phyloP scores from a whole-genome alignment of 768 basidiomycete genomes.

The Gymnopilus dilepis region DNA sequence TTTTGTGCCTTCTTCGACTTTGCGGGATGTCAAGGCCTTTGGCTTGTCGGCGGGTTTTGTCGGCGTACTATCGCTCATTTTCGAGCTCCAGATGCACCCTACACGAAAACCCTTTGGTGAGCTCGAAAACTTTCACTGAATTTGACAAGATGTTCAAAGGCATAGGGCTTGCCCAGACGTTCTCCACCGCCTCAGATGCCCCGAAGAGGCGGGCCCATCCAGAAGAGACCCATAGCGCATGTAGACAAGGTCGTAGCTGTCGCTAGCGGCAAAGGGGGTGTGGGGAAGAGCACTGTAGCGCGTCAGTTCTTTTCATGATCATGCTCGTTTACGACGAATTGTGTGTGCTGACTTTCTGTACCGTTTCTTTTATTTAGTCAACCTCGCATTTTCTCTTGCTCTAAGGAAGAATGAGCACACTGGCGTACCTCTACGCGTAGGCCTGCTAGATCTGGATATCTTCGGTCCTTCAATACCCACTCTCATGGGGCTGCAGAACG shows the following conservation, averaged over 20 bases:
- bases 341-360: slow-evolving; percentile 2
- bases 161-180: slow-evolving; percentile 38
- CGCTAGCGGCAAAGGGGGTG: slow-evolving; percentile 94
- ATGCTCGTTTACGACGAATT: background rate
- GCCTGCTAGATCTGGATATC: slow-evolving; percentile 92
- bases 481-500: slow-evolving; percentile 84
- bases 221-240: slow-evolving; percentile 65
- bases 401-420: slow-evolving; percentile 41
- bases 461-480: slow-evolving; percentile 96
- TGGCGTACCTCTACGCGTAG: slow-evolving; percentile 63
- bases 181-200: slow-evolving; percentile 62
- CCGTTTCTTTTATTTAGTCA: slow-evolving; percentile 51
- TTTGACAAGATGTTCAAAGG: background rate
- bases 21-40: background rate
- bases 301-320: slow-evolving; percentile 48
- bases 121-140: slow-evolving; percentile 4
- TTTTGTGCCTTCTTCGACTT: background rate
- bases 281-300: slow-evolving; percentile 93
- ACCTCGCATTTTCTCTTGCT: slow-evolving; percentile 79
- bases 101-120: slow-evolving; percentile 66
- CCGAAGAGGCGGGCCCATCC: slow-evolving; percentile 55
- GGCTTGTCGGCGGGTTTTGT: background rate
- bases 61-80: slow-evolving; percentile 24
- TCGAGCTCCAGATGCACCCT: slow-evolving; percentile 24
- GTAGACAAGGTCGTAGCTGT: slow-evolving; percentile 85